A percentile compares a stretch with the other conserved stretches of the same genome.
These are phyloP conservation scores for Incumbomyces delicatus DNA, from an alignment of 2,329 filamentous ascomycete genomes.

Conservation along the genomic window DNA sequence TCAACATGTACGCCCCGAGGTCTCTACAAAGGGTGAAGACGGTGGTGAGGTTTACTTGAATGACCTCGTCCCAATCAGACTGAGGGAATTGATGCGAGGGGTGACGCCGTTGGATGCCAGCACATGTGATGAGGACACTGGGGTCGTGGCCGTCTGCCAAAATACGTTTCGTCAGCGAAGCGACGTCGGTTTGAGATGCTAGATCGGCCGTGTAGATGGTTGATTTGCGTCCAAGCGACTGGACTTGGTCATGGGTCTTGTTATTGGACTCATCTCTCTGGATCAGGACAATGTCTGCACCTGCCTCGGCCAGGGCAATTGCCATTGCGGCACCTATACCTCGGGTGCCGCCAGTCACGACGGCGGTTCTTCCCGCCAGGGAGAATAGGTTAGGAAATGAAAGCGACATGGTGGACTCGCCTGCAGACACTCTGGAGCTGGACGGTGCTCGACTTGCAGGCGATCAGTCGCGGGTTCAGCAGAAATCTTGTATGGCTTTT, in stretches of 20 bases:
- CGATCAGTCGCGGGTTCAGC: too few species aligned
- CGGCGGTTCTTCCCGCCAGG: slow-evolving; percentile 31
- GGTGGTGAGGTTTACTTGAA: slow-evolving; percentile 77
- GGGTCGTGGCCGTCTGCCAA: slow-evolving; percentile 44
- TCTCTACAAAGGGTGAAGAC: slow-evolving; percentile 73
- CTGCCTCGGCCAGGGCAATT: slow-evolving; percentile 37
- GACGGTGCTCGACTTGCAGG: too few species aligned
- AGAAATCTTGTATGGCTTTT: too few species aligned
- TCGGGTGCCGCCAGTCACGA: slow-evolving; percentile 38
- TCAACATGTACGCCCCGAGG: slow-evolving; percentile 68
- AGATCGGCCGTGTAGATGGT: slow-evolving; percentile 37
- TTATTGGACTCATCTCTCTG: slow-evolving; percentile 42
- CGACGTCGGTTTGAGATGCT: slow-evolving; percentile 31
- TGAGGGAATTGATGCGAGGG: slow-evolving; percentile 66
- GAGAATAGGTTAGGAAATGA: slow-evolving; percentile 18
- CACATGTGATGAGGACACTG: slow-evolving; percentile 75
- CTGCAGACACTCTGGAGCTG: too few species aligned
- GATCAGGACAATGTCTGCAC: slow-evolving; percentile 34
- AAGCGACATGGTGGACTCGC: background rate
- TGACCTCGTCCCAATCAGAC: slow-evolving; percentile 66
- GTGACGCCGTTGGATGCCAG: slow-evolving; percentile 73
- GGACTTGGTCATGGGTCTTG: slow-evolving; percentile 30
- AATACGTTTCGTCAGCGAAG: slow-evolving; percentile 31
- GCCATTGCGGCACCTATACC: slow-evolving; percentile 41
- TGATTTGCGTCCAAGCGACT: slow-evolving; percentile 30